phyloP scores from a whole-genome alignment of 805 yeast species.

The Nakazawaea populi region DNA sequence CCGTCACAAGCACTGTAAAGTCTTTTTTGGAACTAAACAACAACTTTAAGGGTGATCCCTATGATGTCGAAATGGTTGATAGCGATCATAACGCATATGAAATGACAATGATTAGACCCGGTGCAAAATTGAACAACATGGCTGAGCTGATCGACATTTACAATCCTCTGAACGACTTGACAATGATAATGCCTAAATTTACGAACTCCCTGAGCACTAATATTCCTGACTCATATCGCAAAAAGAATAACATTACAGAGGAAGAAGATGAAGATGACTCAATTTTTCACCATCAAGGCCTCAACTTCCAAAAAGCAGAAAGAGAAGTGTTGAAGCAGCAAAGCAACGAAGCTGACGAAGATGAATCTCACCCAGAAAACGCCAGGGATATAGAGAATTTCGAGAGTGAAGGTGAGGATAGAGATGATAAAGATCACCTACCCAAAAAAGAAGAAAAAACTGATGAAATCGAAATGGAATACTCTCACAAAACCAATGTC shows the following conservation, averaged over 20 bases:
- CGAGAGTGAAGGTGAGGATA: background rate
- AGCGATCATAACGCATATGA: slow-evolving; percentile 5
- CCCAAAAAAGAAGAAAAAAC: background rate
- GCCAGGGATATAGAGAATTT: no score
- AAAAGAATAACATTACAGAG: background rate
- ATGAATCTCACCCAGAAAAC: no score
- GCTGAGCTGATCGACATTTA: background rate
- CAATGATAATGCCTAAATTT: slow-evolving; percentile 17
- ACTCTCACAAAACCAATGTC: background rate
- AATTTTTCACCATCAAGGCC: slow-evolving; percentile 6
- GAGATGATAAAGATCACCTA: background rate
- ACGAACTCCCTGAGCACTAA: slow-evolving; percentile 14
- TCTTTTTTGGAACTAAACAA: slow-evolving; percentile 18
- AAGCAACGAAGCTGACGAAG: background rate
- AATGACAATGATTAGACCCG: slow-evolving; percentile 8
- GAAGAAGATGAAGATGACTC: slow-evolving; percentile 7
- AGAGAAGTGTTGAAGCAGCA: background rate
- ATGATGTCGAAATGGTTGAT: slow-evolving; percentile 11
- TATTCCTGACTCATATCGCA: background rate
- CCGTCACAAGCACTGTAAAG: slow-evolving; percentile 12
- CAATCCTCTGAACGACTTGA: slow-evolving; percentile 18
- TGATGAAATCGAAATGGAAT: background rate
- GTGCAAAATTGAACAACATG: background rate
- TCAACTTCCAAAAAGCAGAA: slow-evolving; percentile 7
- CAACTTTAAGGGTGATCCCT: slow-evolving; percentile 17